Base-by-base conservation (phyloP, 345 rosid genomes). In the Cochlearia excelsa region DNA sequence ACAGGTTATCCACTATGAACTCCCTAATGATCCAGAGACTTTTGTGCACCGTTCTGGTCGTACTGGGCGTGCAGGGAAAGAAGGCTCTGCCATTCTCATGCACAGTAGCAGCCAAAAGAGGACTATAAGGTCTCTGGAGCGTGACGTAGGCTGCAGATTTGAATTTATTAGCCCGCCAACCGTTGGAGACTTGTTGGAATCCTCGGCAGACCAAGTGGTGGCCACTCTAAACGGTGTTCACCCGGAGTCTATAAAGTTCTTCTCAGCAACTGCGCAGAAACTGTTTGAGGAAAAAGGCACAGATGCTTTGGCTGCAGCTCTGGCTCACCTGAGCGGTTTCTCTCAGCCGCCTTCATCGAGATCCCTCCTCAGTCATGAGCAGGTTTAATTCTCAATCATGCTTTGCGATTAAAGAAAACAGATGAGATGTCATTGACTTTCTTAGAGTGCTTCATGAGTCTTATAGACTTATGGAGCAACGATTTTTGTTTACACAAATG, bases 41-140 rank as follows among this genome's bases (percentile, higher is more conserved):
- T 93, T 93, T 83, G 99, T 92, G 73, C 98, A 88, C 68, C 95
- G 98, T 56, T 93, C 99, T 66, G 99, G 97, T 28, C 97, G 97
- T 72, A 93, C 99, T 51, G 99, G 99, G 46, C 97, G 95, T 39
- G 99, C 97, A 7, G 99, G 99, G 64, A 93, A 93, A 77, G 86
- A 82, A 83, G 99, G 99, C 66, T 78, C 83, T 75, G 91, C 97
- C 45, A 75, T 93, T 78, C 77, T 93, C 65, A 81, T 93, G 99
- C 83, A 67, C 68, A 82, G 84, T 9, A 79, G 71, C 66, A 86
- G 78, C 78, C 99, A 93, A 75, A 84, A 86, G 79, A 85, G 94
- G 68, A 88, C 95, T 11, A 88, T 93, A 43, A 77, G 84, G 70
- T 78, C 91, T 57, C 88, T 88, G 44, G 99, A 88, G 81, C 98